Evolutionary conservation across 176 grass and related monocot species (phyloP).

Genomic region (Carex scoparia): DNA sequence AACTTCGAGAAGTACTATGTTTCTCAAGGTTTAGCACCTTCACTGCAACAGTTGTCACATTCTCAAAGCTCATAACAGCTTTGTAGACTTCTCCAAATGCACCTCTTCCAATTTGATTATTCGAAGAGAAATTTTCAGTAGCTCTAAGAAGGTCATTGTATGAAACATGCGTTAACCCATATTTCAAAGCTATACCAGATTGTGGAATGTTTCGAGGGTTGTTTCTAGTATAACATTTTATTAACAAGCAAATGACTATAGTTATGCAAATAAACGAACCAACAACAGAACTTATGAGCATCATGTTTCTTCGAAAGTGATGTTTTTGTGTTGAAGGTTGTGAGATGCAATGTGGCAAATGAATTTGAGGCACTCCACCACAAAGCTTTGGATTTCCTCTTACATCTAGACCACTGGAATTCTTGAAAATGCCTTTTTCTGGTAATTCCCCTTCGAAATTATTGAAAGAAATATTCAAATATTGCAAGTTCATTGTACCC

Average conservation of each 20-base stretch:
- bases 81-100: slow-evolving; percentile 45
- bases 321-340: neutral
- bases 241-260: neutral
- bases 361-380: slow-evolving; percentile 23
- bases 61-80: slow-evolving; percentile 19
- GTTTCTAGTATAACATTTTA: neutral
- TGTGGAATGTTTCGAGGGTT: neutral
- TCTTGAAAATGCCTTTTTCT: too few relatives aligned
- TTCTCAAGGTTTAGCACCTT: slow-evolving; percentile 46
- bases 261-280: neutral
- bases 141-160: slow-evolving; percentile 39
- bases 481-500: too few relatives aligned
- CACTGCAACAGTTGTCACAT: slow-evolving; percentile 21
- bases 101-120: slow-evolving; percentile 30
- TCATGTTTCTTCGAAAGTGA: neutral
- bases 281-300: neutral
- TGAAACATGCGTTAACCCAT: slow-evolving; percentile 16
- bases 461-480: too few relatives aligned
- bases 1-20: slow-evolving; percentile 32
- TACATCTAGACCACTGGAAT: neutral
- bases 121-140: slow-evolving; percentile 32
- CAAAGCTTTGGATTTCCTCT: slow-evolving; percentile 27
- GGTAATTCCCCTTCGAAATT: too few relatives aligned
- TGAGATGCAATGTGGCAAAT: neutral
- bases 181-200: neutral